phyloP scores from a whole-genome alignment of 1,284 basidiomycete species.

The Cryptococcus sp. region DNA sequence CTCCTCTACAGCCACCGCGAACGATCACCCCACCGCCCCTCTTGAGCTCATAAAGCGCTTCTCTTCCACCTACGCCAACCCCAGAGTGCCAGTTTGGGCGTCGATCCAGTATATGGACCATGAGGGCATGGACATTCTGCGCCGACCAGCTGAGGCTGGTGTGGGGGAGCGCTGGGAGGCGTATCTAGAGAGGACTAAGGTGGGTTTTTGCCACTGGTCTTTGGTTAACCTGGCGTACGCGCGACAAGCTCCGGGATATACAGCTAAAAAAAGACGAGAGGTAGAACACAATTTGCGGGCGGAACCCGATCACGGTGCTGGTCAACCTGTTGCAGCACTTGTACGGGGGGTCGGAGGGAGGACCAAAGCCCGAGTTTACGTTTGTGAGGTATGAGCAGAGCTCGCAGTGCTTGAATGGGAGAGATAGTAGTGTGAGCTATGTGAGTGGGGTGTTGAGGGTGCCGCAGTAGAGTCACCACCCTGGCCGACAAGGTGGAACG shows the following conservation, averaged over 20 bases:
- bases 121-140: conserved; percentile 40
- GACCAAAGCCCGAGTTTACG: conserved; percentile 45
- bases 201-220: conserved; percentile 20
- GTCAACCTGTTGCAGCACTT: conserved; percentile 68
- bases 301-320: conserved; percentile 91
- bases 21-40: conserved; percentile 31
- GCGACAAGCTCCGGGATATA: no score
- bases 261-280: not conserved
- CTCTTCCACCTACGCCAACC: conserved; percentile 59
- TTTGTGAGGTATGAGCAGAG: conserved; percentile 95
- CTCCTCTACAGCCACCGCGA: conserved; percentile 36
- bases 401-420: conserved; percentile 63
- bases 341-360: conserved; percentile 48
- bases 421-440: conserved; percentile 91
- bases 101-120: conserved; percentile 53
- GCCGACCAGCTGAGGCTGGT: conserved; percentile 49
- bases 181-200: conserved; percentile 69
- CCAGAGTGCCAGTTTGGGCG: conserved; percentile 68
- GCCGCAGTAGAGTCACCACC: conserved; percentile 10
- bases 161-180: conserved; percentile 62
- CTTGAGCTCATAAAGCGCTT: conserved; percentile 32
- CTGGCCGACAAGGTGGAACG: no score
- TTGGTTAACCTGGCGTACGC: not conserved
- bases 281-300: conserved; percentile 94
- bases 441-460: conserved; percentile 62